Evolutionary conservation across 2,329 filamentous ascomycete species (phyloP), one percentile per base, ranked within the genome.

Genomic region (Erysiphe neolycopersici): DNA sequence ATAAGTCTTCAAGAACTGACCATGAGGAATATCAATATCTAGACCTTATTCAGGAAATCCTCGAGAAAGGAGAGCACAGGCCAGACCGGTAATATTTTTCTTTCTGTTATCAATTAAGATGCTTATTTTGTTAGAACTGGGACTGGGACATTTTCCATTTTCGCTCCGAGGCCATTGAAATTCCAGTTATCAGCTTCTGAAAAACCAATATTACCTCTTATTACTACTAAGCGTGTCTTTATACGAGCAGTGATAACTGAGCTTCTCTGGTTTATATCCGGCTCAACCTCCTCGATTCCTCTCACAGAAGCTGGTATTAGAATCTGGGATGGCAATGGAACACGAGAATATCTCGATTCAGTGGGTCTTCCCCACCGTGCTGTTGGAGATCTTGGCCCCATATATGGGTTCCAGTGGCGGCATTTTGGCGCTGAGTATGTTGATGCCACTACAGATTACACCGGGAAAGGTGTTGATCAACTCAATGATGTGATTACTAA

Each of bases 331-430:
- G 85, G 84, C 53, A 98, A 98, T 58, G 89, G 87, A 33, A 83
- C 76, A 40, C 80, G 89, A 52, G 79, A 75, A 54, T 94, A 79
- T 59, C 78, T 98, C 32, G 87, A 95, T 63, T 75, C 66, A 49
- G 70, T 87, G 1, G 87, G 87, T 0, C 69, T 95, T 6, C 65
- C 67, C 0, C 74, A 93, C 57, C 81, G 87, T 47, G 81, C 73
- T 44, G 79, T 76, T 19, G 89, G 89, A 50, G 89, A 98, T 56
- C 67, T 98, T 0, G 89, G 89, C 0, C 89, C 89, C 29, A 84
- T 95, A 0, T 98, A 95, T 58, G 89, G 89, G 1, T 95, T 95
- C 63, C 89, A 95, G 62, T 98, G 89, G 89, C 80, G 89, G 1
- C 87, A 95, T 61, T 95, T 95, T 55, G 89, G 89, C 43, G 89